Evolutionary conservation across 2,329 filamentous ascomycete genomes (phyloP), one percentile per base, ranked within the genome.

Genomic region (Akanthomyces uredinophilus): DNA sequence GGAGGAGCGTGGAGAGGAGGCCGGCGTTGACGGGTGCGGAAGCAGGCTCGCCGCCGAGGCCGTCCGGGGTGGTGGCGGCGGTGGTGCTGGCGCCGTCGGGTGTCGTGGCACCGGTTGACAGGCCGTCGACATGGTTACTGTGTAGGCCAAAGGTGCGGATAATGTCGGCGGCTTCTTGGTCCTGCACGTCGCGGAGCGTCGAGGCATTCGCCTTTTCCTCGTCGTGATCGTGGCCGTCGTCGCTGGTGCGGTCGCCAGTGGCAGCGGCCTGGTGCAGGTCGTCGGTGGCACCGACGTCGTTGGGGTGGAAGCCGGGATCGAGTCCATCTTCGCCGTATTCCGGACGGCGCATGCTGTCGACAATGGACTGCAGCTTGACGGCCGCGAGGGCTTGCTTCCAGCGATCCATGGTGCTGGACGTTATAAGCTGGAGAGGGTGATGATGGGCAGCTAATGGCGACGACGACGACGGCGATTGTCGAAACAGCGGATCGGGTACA

Each of bases 291-390:
- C 57, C 57, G 16, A 46, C 22, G 27, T 60, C 57, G 10, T 44
- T 8, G 1, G 58, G 58, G 22, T 53, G 58, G 11, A 47, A 27
- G 37, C 37, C 58, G 2, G 58, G 58, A 32, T 60, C 58, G 1
- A 60, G 27, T n/a, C 58, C 58, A 29, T 60, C 58, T 18, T 60
- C 58, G 39, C 58, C 58, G 8, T 22, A 53, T 47, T 60, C 58
- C 0, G 58, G 58, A 6, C 58, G 58, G 1, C 39, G 16, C 58
- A 60, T 60, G 49, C 58, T 60, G 37, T 60, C 41, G 10, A 29
- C 39, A 11, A 60, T 53, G 37, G 58, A 60, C 13, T 60, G 49
- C 39, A 60, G 27, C 49, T 47, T 53, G 10, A 37, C 58, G 1
- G 58, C 50, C 2, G 58, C 32, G 22, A 60, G 18, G 24, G n/a